Conservation (phyloP, 345 rosid species). For the thale cress (Arabidopsis thaliana) region DNA sequence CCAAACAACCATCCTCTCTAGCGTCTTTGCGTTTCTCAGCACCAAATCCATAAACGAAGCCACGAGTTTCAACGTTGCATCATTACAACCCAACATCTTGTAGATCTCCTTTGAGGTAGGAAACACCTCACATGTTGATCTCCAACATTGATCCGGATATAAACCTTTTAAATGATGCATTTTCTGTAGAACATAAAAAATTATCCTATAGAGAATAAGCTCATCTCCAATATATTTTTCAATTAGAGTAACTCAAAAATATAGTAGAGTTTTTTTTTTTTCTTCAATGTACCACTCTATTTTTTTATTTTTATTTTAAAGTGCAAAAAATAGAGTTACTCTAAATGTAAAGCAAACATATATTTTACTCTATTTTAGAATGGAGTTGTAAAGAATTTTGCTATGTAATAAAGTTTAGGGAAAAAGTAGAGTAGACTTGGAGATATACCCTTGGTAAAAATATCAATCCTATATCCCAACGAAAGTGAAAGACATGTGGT, state of each 20-base stretch:
- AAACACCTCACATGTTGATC: not conserved
- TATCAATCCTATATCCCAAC: not conserved
- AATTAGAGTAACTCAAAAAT: too few relatives aligned
- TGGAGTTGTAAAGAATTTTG: too few relatives aligned
- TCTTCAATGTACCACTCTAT: too few relatives aligned
- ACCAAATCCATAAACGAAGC: slow-evolving; percentile 13
- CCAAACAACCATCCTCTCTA: not conserved
- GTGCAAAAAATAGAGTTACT: too few relatives aligned
- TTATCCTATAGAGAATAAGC: not conserved
- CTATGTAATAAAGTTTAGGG: too few relatives aligned
- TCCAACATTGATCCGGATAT: slow-evolving; percentile 9
- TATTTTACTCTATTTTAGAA: too few relatives aligned
- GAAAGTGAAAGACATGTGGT: not conserved
- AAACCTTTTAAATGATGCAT: not conserved
- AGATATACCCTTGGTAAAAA: too few relatives aligned
- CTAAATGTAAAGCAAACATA: too few relatives aligned
- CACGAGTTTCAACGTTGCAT: not conserved
- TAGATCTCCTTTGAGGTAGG: not conserved
- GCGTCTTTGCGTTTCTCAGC: not conserved
- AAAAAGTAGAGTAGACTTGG: too few relatives aligned
- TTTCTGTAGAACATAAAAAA: slow-evolving; percentile 3
- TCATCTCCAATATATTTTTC: too few relatives aligned
- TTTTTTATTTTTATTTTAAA: too few relatives aligned
- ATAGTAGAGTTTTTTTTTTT: too few relatives aligned
- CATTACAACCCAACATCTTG: not conserved